Conservation (phyloP, 2,329 filamentous ascomycete genomes). For the Neobulgaria alba region DNA sequence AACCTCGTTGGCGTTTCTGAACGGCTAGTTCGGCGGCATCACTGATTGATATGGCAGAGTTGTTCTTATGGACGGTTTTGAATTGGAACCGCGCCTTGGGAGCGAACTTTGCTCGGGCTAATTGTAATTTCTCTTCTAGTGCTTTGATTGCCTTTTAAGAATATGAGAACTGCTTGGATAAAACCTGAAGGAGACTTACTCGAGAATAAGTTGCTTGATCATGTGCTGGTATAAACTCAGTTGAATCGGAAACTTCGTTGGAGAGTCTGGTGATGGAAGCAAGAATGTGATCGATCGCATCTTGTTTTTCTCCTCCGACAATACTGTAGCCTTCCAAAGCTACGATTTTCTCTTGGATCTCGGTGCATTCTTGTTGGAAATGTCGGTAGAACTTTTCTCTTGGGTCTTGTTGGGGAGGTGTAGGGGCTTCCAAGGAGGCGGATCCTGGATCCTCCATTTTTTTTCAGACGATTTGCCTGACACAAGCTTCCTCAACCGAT, state of each 20-base stretch:
- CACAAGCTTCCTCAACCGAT: no score
- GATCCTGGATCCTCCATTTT: no score
- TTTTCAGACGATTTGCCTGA: no score
- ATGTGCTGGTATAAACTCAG: conserved; percentile 75
- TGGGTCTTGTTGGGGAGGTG: no score
- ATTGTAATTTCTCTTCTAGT: conserved; percentile 69
- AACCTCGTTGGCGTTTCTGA: conserved; percentile 36
- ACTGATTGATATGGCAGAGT: conserved; percentile 44
- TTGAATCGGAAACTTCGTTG: conserved; percentile 75
- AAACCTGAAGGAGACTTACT: conserved; percentile 36
- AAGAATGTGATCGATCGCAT: conserved; percentile 73
- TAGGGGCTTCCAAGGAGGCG: no score
- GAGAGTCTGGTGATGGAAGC: conserved; percentile 73
- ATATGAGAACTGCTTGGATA: conserved; percentile 29
- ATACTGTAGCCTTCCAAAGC: conserved; percentile 54
- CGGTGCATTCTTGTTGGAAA: conserved; percentile 64
- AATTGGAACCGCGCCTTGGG: conserved; percentile 81
- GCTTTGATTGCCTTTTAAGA: conserved; percentile 57
- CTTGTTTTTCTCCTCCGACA: conserved; percentile 65
- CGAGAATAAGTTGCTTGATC: conserved; percentile 82
- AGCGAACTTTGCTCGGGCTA: conserved; percentile 56
- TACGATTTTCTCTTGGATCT: conserved; percentile 67
- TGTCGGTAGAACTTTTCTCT: conserved; percentile 80
- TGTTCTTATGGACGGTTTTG: conserved; percentile 48
- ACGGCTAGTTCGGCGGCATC: conserved; percentile 47